Conservation (phyloP, 2,329 filamentous ascomycete species). For the Knoxdaviesia capensis region DNA sequence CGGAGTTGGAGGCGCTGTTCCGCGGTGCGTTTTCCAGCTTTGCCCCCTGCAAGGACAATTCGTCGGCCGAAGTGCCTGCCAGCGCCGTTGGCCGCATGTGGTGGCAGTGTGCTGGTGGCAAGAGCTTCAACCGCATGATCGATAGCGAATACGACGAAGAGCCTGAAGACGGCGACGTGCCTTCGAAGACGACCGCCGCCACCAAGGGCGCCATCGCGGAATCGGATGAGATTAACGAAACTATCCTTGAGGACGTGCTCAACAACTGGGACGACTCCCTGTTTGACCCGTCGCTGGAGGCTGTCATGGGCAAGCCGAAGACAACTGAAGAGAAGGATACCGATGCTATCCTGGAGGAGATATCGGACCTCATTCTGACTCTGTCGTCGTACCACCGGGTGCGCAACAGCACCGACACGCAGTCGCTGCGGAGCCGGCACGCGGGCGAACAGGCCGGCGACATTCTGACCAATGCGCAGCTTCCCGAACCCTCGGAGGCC, state of each 20-base stretch:
- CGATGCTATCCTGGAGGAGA: conserved; percentile 51
- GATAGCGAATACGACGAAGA: conserved; percentile 26
- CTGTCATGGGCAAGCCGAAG: conserved; percentile 26
- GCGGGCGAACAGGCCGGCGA: conserved; percentile 45
- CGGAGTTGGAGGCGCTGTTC: conserved; percentile 56
- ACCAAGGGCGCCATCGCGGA: conserved; percentile 10
- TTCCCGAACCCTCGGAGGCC: conserved; percentile 44
- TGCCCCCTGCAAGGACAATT: conserved; percentile 55
- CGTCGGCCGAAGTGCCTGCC: conserved; percentile 47
- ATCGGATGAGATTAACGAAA: conserved; percentile 25
- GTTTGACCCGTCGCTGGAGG: conserved; percentile 36
- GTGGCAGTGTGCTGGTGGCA: conserved; percentile 55
- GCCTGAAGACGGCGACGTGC: conserved; percentile 16
- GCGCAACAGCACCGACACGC: conserved; percentile 49
- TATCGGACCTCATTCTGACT: conserved; percentile 58
- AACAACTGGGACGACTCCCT: conserved; percentile 36
- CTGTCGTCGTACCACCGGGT: conserved; percentile 63
- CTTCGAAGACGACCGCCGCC: conserved; percentile 1
- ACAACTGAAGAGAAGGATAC: conserved; percentile 40
- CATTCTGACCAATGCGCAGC: conserved; percentile 45
- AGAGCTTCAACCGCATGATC: conserved; percentile 43
- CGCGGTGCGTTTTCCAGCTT: conserved; percentile 63
- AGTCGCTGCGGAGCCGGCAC: conserved; percentile 38
- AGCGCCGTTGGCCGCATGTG: conserved; percentile 49
- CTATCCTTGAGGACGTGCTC: conserved; percentile 30